Evolutionary conservation across 768 basidiomycete genomes (phyloP).

Genomic region (Lactarius vividus): DNA sequence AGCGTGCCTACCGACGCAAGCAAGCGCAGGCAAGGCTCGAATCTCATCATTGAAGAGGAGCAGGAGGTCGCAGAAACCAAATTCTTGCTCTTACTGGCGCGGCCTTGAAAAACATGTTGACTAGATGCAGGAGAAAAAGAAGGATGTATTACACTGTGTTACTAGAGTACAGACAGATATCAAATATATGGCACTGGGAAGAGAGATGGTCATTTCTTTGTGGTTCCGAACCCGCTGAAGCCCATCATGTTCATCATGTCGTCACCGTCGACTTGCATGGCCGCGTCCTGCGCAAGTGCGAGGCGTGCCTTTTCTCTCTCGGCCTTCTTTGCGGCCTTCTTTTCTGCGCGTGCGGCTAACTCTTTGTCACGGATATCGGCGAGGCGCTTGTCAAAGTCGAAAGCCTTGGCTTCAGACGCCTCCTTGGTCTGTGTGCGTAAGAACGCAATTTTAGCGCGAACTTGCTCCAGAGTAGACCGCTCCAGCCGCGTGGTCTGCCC

Average conservation of each 20-base stretch:
- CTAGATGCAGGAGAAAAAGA: constrained; percentile 13
- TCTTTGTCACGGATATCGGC: constrained; percentile 79
- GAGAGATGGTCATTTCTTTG: constrained; percentile 59
- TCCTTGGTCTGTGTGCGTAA: constrained; percentile 86
- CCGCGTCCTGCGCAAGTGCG: constrained; percentile 54
- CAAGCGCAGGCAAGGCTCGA: constrained; percentile 46
- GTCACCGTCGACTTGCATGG: constrained; percentile 46
- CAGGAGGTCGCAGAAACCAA: constrained; percentile 81
- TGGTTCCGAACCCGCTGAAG: constrained; percentile 84
- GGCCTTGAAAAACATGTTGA: constrained; percentile 36
- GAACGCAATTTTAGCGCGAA: constrained; percentile 83
- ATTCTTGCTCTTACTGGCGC: constrained; percentile 68
- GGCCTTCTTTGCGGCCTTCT: constrained; percentile 77
- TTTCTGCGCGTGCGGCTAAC: constrained; percentile 59
- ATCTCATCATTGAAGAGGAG: constrained; percentile 77
- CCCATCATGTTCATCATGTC: constrained; percentile 87
- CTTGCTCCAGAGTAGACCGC: constrained; percentile 89
- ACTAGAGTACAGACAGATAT: constrained; percentile 33
- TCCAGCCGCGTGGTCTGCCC: constrained; percentile 95
- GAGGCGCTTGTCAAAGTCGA: constrained; percentile 89
- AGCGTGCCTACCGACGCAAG: constrained; percentile 61
- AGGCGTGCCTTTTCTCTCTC: constrained; percentile 70
- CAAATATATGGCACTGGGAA: constrained; percentile 3
- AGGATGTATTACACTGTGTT: constrained; percentile 35
- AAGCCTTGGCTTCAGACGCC: constrained; percentile 81